Conservation (phyloP, 805 yeast genomes). For the Metschnikowia cubensis region DNA sequence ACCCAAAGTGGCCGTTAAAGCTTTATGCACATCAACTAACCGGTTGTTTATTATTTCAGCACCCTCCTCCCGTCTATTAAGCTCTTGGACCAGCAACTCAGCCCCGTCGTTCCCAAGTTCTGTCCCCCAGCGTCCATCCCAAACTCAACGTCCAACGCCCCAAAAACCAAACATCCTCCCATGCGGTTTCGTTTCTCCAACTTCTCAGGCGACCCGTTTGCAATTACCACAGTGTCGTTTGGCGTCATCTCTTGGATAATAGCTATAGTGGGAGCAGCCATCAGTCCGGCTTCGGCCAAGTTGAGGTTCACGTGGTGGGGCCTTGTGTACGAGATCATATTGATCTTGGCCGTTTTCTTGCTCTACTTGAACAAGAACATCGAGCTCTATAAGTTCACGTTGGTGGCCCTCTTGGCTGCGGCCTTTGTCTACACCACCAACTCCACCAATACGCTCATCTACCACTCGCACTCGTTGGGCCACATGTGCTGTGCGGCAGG, state of each 20-base stretch:
- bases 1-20: background rate
- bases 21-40: background rate
- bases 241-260: conserved; percentile 82
- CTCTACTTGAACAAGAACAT: conserved; percentile 59
- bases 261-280: conserved; percentile 80
- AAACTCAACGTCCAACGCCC: too few species aligned
- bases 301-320: conserved; percentile 98
- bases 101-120: too few species aligned
- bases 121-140: too few species aligned
- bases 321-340: conserved; percentile 66
- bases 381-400: conserved; percentile 61
- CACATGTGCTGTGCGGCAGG: conserved; percentile 92
- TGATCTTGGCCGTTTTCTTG: conserved; percentile 48
- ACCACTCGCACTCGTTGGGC: conserved; percentile 53
- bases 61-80: background rate
- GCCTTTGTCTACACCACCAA: conserved; percentile 85
- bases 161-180: too few species aligned
- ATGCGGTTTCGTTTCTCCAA: conserved; percentile 45
- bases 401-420: conserved; percentile 56
- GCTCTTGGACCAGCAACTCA: background rate
- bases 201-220: conserved; percentile 80
- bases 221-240: conserved; percentile 73
- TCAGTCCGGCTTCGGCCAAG: conserved; percentile 36
- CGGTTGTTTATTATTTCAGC: background rate
- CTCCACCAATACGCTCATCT: conserved; percentile 75